phyloP scores from a whole-genome alignment of 495 filamentous ascomycete genomes.

The Pyrenopolyporus hunteri region DNA sequence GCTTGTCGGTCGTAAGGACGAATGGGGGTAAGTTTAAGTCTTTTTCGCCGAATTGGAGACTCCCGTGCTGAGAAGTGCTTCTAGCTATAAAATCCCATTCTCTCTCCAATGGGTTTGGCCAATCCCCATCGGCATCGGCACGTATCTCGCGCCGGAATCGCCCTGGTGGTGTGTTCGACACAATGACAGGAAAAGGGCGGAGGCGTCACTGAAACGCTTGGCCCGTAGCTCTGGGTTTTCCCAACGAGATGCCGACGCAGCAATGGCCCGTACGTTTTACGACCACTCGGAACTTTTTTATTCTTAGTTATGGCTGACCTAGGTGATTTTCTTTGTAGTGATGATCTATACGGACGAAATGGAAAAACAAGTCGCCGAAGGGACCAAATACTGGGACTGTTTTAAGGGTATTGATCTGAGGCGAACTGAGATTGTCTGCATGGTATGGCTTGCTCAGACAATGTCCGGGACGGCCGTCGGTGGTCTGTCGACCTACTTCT shows the following conservation, averaged over 20 bases:
- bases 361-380: conserved; percentile 62
- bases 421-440: conserved; percentile 72
- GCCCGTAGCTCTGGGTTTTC: conserved; percentile 46
- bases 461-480: conserved; percentile 72
- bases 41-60: background rate
- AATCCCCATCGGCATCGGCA: conserved; percentile 54
- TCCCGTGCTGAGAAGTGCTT: background rate
- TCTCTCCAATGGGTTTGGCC: conserved; percentile 64
- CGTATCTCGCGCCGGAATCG: conserved; percentile 71
- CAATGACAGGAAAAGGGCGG: conserved; percentile 54
- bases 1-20: conserved; percentile 41
- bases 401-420: conserved; percentile 70
- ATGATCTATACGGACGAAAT: conserved; percentile 59
- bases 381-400: conserved; percentile 66
- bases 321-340: conserved; percentile 38
- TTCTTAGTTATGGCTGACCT: background rate
- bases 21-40: conserved; percentile 49
- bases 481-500: conserved; percentile 73
- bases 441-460: conserved; percentile 74
- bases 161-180: conserved; percentile 79
- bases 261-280: conserved; percentile 36
- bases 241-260: conserved; percentile 40
- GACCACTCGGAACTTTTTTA: conserved; percentile 41
- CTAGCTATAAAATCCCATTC: conserved; percentile 60
- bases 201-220: conserved; percentile 59